Base-by-base conservation (phyloP, 345 rosid species). In the Streptanthus diversifolius region DNA sequence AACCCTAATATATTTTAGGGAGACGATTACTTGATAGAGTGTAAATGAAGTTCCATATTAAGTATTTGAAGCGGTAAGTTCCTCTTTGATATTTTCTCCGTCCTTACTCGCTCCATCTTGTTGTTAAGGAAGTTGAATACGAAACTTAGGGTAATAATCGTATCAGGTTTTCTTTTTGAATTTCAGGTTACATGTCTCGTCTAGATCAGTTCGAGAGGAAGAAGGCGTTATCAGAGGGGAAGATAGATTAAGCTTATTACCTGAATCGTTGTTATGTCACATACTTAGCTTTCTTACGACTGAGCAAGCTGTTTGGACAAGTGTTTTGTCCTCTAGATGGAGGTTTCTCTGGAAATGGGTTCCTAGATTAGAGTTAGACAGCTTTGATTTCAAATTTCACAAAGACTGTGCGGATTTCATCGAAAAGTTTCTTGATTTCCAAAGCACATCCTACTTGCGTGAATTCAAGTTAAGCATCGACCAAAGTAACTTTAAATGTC, bases 271-370 rank as follows among this genome's bases (percentile, higher is more conserved):
- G 57, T 7, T 32, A 19, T 64, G 19, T 48, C 69, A 47, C 10
- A 47, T 64, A 18, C 69, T 47, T 5, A 12, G 57, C 41, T 47
- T 64, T 33, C 44, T 64, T 0, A 47, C 32, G 2, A 64, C 30
- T 13, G 30, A 47, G 0, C 0, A 33, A 19, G 30, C 44, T 18
- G 44, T 19, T 47, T 11, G 44, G 43, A 32, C 30, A 13, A 65
- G 58, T 49, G 45, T 65, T 14, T 21, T 65, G 33, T 65, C 70
- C 3, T 35, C 47, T 19, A 1, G 30, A 8, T 48, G 45, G 45
- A 65, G 70, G 49, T 3, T 35, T 22, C n/a, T 65, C 43, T 65
- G 58, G 43, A 33, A 4, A 65, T 65, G 21, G 58, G 45, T 65
- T 33, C n/a, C 32, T 65, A 19, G 32, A 0, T 63, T 63, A 63